A percentile compares a stretch with the other conserved stretches of the same genome.
Conservation (phyloP, 1,139 yeast genomes). For the Tardiomyces depauwii region DNA sequence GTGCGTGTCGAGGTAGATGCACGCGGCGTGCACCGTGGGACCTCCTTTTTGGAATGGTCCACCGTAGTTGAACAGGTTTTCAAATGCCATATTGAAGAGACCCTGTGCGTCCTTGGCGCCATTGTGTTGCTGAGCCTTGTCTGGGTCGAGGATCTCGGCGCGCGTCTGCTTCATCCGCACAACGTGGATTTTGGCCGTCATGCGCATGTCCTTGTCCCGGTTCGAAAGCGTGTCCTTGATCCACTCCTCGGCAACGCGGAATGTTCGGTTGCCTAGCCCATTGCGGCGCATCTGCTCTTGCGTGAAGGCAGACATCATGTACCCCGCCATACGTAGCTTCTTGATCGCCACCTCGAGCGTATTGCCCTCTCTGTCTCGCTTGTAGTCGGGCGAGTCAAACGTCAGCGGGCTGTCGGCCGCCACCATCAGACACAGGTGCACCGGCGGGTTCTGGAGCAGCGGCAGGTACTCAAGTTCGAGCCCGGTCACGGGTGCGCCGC, state of each 20-base stretch:
- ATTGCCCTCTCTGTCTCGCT: constrained; percentile 47
- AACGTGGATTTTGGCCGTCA: constrained; percentile 68
- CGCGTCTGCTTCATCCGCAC: constrained; percentile 55
- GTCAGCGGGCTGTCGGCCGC: constrained; percentile 66
- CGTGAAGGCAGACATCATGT: constrained; percentile 89
- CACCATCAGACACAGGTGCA: constrained; percentile 66
- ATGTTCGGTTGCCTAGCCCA: constrained; percentile 73
- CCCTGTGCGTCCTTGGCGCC: constrained; percentile 66
- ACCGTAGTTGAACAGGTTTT: constrained; percentile 47
- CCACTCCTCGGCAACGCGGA: constrained; percentile 65
- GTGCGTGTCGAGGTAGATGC: constrained; percentile 70
- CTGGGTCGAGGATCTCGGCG: constrained; percentile 62
- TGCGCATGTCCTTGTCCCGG: constrained; percentile 36
- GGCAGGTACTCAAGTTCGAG: constrained; percentile 42
- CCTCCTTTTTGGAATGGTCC: constrained; percentile 40
- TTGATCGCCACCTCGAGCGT: constrained; percentile 63
- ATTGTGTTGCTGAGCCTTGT: constrained; percentile 78
- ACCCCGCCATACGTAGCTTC: constrained; percentile 73
- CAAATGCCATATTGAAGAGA: constrained; percentile 66
- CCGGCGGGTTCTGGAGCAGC: constrained; percentile 57
- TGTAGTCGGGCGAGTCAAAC: constrained; percentile 63
- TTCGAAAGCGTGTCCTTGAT: constrained; percentile 38
- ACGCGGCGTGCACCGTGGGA: constrained; percentile 67
- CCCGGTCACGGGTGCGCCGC: constrained; percentile 7
- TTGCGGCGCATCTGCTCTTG: constrained; percentile 78